A percentile compares a stretch with the other conserved stretches of the same genome.
Conservation (phyloP, 192 early-diverging fungal genomes). For the Umbelopsis isabellina region DNA sequence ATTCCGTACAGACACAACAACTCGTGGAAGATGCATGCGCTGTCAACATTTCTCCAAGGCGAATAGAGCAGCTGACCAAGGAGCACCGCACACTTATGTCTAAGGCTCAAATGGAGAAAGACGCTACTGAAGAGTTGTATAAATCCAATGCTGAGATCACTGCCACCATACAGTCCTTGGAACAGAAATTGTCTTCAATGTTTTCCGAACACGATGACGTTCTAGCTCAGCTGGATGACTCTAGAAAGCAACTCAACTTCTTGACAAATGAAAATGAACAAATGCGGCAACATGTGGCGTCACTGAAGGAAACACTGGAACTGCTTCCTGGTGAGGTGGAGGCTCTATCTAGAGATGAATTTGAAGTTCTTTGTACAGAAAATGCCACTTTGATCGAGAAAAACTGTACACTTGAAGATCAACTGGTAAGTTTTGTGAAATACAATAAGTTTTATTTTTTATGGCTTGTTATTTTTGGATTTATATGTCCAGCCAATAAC, state of each 20-base stretch:
- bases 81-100: slow-evolving; percentile 57
- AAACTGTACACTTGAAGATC: slow-evolving; percentile 67
- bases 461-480: background rate
- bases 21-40: slow-evolving; percentile 75
- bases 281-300: slow-evolving; percentile 56
- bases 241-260: slow-evolving; percentile 1
- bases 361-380: slow-evolving; percentile 78
- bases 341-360: slow-evolving; percentile 61
- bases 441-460: too few species aligned
- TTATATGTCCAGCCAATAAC: background rate
- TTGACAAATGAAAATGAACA: slow-evolving; percentile 41
- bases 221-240: slow-evolving; percentile 54
- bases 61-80: slow-evolving; percentile 67
- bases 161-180: slow-evolving; percentile 57
- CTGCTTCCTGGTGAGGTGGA: slow-evolving; percentile 61
- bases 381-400: slow-evolving; percentile 74
- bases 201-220: slow-evolving; percentile 73
- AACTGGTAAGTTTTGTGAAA: slow-evolving; percentile 36
- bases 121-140: slow-evolving; percentile 60
- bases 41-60: slow-evolving; percentile 64
- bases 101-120: slow-evolving; percentile 63
- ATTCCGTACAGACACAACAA: slow-evolving; percentile 65
- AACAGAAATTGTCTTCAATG: slow-evolving; percentile 60
- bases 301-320: slow-evolving; percentile 59
- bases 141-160: slow-evolving; percentile 65